These are phyloP conservation scores for Colletotrichum tabaci DNA, from an alignment of 2,329 filamentous ascomycete genomes.

Conservation along the genomic window DNA sequence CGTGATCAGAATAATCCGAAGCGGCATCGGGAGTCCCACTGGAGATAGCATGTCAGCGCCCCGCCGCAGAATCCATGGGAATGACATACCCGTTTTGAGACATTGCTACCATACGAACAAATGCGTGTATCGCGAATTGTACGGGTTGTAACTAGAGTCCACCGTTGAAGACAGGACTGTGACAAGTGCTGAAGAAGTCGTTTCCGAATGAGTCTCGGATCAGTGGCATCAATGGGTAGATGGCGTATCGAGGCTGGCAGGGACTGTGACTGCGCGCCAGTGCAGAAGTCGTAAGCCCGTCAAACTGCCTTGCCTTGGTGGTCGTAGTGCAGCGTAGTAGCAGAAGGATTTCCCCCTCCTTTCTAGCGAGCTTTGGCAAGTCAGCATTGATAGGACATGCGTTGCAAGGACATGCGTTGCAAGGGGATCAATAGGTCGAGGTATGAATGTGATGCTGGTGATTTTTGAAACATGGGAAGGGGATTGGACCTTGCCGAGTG, in stretches of 20 bases:
- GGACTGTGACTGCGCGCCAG: neutral
- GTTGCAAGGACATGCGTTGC: neutral
- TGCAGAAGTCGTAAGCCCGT: neutral
- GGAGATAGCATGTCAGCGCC: slow-evolving; percentile 17
- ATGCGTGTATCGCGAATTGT: neutral
- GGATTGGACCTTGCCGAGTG: slow-evolving; percentile 15
- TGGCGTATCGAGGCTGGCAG: neutral
- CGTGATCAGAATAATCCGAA: slow-evolving; percentile 72
- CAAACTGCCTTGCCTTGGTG: neutral
- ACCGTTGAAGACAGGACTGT: neutral
- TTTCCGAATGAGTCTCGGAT: neutral
- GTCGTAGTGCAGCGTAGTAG: neutral
- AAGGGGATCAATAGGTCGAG: neutral
- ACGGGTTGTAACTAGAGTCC: neutral
- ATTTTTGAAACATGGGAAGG: slow-evolving; percentile 29
- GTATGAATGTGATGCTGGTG: slow-evolving; percentile 19
- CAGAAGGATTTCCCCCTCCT: neutral
- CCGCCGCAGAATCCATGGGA: neutral
- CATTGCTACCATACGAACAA: slow-evolving; percentile 48
- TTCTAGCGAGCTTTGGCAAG: neutral
- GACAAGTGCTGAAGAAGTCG: neutral
- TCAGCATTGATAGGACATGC: neutral
- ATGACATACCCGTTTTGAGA: slow-evolving; percentile 50
- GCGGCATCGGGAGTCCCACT: slow-evolving; percentile 27
- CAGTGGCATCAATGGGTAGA: neutral